Evolutionary conservation across 805 yeast genomes (phyloP).

Genomic region (Candida chauliodis): DNA sequence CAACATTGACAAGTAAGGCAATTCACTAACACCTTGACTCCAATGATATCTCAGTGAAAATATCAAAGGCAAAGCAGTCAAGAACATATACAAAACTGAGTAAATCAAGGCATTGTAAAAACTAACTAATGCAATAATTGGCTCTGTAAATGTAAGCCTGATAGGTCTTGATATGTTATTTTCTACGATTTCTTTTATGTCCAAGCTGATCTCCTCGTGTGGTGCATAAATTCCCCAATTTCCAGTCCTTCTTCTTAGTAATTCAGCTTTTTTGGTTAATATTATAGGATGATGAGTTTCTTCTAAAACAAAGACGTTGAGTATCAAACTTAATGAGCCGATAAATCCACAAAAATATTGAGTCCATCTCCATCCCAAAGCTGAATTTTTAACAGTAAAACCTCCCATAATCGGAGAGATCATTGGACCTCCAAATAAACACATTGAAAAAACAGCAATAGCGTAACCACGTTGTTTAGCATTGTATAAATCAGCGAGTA

Average conservation of each 20-base stretch:
- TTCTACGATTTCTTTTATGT: conserved; percentile 30
- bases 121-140: conserved; percentile 41
- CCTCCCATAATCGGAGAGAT: conserved; percentile 66
- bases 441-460: conserved; percentile 63
- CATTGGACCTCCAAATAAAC: conserved; percentile 77
- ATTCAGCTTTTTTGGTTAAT: conserved; percentile 30
- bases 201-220: conserved; percentile 30
- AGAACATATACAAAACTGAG: conserved; percentile 43
- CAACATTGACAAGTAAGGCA: conserved; percentile 77
- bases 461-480: conserved; percentile 71
- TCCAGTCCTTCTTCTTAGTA: conserved; percentile 37
- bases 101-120: conserved; percentile 48
- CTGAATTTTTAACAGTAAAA: conserved; percentile 34
- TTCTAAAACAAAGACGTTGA: conserved; percentile 27
- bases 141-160: conserved; percentile 36
- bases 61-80: conserved; percentile 43
- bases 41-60: conserved; percentile 57
- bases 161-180: conserved; percentile 37
- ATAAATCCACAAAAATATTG: conserved; percentile 47
- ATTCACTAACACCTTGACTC: conserved; percentile 59
- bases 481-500: conserved; percentile 77
- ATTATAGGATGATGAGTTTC: conserved; percentile 43
- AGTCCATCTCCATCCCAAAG: conserved; percentile 57
- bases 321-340: conserved; percentile 27
- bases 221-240: conserved; percentile 41